These are phyloP conservation scores for Diaporthe destruens DNA, from an alignment of 2,329 filamentous ascomycete species.

Conservation along the genomic window DNA sequence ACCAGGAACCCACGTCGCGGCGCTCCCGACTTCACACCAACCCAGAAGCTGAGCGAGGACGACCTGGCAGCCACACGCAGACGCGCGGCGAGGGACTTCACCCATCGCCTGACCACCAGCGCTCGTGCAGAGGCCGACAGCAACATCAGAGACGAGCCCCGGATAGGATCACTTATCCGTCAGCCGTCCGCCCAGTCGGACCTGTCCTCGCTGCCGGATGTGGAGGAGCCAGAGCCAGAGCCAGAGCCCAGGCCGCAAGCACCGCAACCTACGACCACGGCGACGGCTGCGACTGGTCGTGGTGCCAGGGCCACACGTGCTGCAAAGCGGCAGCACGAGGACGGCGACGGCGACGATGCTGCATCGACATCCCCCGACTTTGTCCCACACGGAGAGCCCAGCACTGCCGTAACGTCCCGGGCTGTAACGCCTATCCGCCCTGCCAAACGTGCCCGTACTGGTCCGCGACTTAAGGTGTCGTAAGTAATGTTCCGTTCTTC, in stretches of 20 bases:
- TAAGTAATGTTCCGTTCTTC: conserved; percentile 58
- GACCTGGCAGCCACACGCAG: conserved; percentile 33
- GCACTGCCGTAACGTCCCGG: conserved; percentile 66
- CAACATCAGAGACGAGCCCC: conserved; percentile 31
- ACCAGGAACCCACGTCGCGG: conserved; percentile 39
- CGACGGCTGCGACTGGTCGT: conserved; percentile 29
- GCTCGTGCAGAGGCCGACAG: conserved; percentile 34
- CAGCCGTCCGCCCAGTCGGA: conserved; percentile 34
- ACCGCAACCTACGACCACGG: neutral
- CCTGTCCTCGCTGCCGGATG: conserved; percentile 42
- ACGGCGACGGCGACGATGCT: conserved; percentile 64
- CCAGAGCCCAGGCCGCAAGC: neutral
- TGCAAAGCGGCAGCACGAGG: conserved; percentile 66
- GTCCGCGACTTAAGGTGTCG: conserved; percentile 77
- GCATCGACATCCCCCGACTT: conserved; percentile 62
- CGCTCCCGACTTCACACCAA: conserved; percentile 40
- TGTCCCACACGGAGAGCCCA: conserved; percentile 60
- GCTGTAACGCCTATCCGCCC: conserved; percentile 70
- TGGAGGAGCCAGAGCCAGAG: conserved; percentile 40
- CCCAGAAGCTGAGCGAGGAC: conserved; percentile 37
- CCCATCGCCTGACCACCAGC: conserved; percentile 33
- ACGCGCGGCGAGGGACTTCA: conserved; percentile 32
- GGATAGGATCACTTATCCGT: conserved; percentile 6
- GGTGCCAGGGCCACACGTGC: conserved; percentile 60
- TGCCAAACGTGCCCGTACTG: conserved; percentile 71